These are phyloP conservation scores for Tillandsia leiboldiana DNA, from an alignment of 176 grass and related monocot species.

Conservation along the genomic window DNA sequence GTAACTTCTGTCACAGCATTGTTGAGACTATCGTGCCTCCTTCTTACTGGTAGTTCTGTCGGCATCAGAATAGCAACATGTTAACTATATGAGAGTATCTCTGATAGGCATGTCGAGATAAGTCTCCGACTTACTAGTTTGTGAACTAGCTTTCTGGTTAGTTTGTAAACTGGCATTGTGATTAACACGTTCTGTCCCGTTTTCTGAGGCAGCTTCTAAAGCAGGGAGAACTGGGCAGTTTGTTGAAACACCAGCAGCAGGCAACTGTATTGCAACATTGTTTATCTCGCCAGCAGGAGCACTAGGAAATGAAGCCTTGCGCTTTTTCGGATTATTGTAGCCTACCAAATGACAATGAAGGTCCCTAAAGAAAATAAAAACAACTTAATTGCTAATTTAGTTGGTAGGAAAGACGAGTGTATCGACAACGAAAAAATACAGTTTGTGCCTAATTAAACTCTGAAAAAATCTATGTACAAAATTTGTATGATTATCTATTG, in stretches of 20 bases:
- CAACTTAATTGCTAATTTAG: background rate
- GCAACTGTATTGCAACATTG: slow-evolving; percentile 14
- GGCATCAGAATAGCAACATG: background rate
- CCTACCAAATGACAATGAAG: slow-evolving; percentile 76
- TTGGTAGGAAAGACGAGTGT: too few relatives aligned
- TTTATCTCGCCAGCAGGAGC: slow-evolving; percentile 32
- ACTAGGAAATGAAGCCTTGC: slow-evolving; percentile 20
- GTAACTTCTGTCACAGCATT: background rate
- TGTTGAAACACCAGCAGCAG: slow-evolving; percentile 32
- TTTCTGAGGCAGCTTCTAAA: slow-evolving; percentile 9
- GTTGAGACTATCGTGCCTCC: slow-evolving; percentile 1
- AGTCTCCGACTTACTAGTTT: slow-evolving; percentile 6
- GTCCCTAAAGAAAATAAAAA: slow-evolving; percentile 36
- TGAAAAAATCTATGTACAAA: too few relatives aligned
- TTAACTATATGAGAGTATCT: background rate
- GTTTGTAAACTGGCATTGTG: slow-evolving; percentile 6
- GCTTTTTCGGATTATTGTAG: slow-evolving; percentile 62
- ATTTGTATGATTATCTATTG: too few relatives aligned
- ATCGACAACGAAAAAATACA: too few relatives aligned
- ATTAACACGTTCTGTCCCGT: slow-evolving; percentile 10
- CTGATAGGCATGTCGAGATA: background rate
- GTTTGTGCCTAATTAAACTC: too few relatives aligned
- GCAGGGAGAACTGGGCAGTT: slow-evolving; percentile 19
- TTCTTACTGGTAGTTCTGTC: background rate
- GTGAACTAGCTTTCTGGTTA: slow-evolving; percentile 4